These are phyloP conservation scores for Obba rivulosa DNA, from an alignment of 768 basidiomycete species.

Conservation along the genomic window DNA sequence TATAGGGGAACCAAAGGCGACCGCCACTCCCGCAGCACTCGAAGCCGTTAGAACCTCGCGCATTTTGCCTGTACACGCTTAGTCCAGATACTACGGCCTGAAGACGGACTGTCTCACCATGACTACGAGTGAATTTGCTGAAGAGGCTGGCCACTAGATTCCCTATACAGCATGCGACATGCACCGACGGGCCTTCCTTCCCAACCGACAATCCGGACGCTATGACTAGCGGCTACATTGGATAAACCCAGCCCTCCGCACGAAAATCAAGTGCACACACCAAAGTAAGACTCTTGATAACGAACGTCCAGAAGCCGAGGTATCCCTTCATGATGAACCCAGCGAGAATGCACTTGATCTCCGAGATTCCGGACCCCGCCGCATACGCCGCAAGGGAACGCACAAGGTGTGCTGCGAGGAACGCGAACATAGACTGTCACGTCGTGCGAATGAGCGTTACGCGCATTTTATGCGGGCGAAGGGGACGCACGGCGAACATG, in stretches of 20 bases:
- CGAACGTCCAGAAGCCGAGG: conserved; percentile 82
- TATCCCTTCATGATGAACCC: conserved; percentile 98
- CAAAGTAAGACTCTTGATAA: conserved; percentile 90
- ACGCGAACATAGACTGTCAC: conserved; percentile 81
- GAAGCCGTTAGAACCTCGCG: conserved; percentile 92
- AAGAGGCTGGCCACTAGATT: conserved; percentile 85
- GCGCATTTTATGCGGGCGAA: too few species aligned
- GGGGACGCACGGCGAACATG: conserved; percentile 70
- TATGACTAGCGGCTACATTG: conserved; percentile 82
- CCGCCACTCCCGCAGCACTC: conserved; percentile 96
- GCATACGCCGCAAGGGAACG: conserved; percentile 88
- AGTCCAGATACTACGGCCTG: not conserved
- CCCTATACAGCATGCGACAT: conserved; percentile 94
- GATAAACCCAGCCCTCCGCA: conserved; percentile 1
- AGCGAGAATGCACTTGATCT: conserved; percentile 96
- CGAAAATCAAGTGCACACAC: conserved; percentile 40
- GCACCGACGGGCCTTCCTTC: conserved; percentile 97
- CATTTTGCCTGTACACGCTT: conserved; percentile 55
- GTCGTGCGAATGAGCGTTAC: too few species aligned
- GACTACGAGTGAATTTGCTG: conserved; percentile 75
- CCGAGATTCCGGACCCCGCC: conserved; percentile 96
- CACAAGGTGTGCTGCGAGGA: conserved; percentile 85
- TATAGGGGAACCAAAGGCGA: conserved; percentile 97
- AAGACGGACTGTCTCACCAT: conserved; percentile 49
- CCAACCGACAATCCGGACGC: conserved; percentile 96